Percentiles rank a stretch among this genome's conserved stretches.
phyloP scores from a whole-genome alignment of 192 early-diverging fungal genomes.

The Coemansia pectinata region DNA sequence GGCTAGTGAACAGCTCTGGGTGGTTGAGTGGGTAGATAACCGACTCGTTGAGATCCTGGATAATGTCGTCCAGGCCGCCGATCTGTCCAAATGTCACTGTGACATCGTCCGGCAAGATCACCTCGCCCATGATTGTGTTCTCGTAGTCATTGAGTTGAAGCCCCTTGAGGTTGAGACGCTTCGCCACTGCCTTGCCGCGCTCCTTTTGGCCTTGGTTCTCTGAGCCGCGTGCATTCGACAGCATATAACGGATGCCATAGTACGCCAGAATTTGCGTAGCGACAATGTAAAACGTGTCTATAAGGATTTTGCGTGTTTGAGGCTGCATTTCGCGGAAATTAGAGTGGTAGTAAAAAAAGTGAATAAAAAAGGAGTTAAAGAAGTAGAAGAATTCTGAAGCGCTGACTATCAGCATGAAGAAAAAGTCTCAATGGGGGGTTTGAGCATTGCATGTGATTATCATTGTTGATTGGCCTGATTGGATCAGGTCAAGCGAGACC shows the following conservation, averaged over 20 bases:
- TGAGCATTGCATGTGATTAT: not conserved
- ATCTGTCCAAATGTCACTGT: slow-evolving; percentile 84
- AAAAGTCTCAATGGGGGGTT: not conserved
- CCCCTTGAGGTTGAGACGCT: slow-evolving; percentile 29
- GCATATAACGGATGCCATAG: slow-evolving; percentile 82
- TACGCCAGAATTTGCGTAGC: slow-evolving; percentile 87
- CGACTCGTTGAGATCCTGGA: slow-evolving; percentile 87
- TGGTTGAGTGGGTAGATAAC: slow-evolving; percentile 96
- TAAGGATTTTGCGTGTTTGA: slow-evolving; percentile 50
- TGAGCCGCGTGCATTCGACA: slow-evolving; percentile 72
- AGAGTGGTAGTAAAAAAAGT: not conserved
- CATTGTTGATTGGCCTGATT: not conserved
- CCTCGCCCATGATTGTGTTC: slow-evolving; percentile 89
- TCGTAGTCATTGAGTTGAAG: slow-evolving; percentile 91
- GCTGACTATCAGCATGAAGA: not conserved
- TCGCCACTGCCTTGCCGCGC: slow-evolving; percentile 54
- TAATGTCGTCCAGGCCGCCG: slow-evolving; percentile 90
- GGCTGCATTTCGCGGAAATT: slow-evolving; percentile 36
- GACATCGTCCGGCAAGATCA: slow-evolving; percentile 93
- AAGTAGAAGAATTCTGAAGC: not conserved
- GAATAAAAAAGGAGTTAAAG: not conserved
- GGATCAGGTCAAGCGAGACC: not conserved
- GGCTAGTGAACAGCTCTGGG: slow-evolving; percentile 85
- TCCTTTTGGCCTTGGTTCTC: slow-evolving; percentile 77
- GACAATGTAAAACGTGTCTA: slow-evolving; percentile 66